A percentile compares a stretch with the other conserved stretches of the same genome.
Conservation (phyloP, 2,329 filamentous ascomycete species). For the Clarireedia monteithiana region DNA sequence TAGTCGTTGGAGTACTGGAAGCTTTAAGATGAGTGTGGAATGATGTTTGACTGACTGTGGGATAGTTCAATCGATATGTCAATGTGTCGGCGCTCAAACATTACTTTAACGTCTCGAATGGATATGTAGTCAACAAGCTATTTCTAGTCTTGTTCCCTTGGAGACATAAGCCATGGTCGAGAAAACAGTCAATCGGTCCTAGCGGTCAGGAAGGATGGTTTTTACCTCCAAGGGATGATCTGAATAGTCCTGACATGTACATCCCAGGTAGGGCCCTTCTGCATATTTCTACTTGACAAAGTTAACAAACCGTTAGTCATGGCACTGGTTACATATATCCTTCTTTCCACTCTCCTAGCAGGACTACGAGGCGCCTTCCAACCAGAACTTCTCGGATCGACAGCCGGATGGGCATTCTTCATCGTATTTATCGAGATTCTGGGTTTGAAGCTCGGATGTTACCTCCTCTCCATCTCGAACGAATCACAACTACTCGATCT, state of each 20-base stretch:
- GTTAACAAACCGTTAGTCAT: constrained; percentile 50
- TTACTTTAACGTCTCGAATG: constrained; percentile 99
- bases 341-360: constrained; percentile 83
- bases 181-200: constrained; percentile 69
- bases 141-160: constrained; percentile 93
- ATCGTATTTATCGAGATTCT: constrained; percentile 84
- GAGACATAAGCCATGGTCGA: constrained; percentile 95
- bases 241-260: constrained; percentile 99
- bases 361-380: constrained; percentile 88
- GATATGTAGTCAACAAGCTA: constrained; percentile 90
- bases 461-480: constrained; percentile 87
- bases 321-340: constrained; percentile 95
- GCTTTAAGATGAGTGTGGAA: background rate
- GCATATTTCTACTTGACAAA: background rate
- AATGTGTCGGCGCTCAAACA: constrained; percentile 92
- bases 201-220: constrained; percentile 69
- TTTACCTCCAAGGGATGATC: constrained; percentile 84
- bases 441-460: constrained; percentile 86
- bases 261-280: constrained; percentile 49
- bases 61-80: constrained; percentile 71
- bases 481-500: constrained; percentile 89
- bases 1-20: constrained; percentile 14
- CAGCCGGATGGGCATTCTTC: constrained; percentile 67
- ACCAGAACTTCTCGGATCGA: constrained; percentile 85
- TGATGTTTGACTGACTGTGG: constrained; percentile 11